phyloP scores from a whole-genome alignment of 768 basidiomycete genomes.

The Filobasidium floriforme region DNA sequence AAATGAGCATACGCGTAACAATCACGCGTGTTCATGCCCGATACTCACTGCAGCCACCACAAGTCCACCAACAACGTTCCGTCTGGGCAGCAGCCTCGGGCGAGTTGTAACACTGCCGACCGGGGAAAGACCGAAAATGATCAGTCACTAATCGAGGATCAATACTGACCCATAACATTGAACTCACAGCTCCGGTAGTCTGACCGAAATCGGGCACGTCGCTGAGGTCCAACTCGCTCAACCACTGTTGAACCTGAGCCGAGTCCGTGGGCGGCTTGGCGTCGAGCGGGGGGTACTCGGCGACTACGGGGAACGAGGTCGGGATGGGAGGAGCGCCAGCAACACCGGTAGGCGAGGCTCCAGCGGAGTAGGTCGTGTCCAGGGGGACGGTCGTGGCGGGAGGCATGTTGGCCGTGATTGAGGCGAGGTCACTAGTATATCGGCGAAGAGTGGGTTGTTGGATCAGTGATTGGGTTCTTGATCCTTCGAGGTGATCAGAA shows the following conservation, averaged over 20 bases:
- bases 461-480: background rate
- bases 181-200: constrained; percentile 33
- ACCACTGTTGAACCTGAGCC: constrained; percentile 37
- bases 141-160: background rate
- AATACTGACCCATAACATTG: background rate
- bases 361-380: constrained; percentile 36
- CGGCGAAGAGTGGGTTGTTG: background rate
- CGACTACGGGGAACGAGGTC: constrained; percentile 27
- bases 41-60: constrained; percentile 58
- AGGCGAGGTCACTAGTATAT: constrained; percentile 11
- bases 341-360: constrained; percentile 31
- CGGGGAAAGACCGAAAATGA: background rate
- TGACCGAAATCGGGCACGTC: constrained; percentile 33
- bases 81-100: constrained; percentile 53
- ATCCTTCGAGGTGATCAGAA: background rate
- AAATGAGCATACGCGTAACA: no score
- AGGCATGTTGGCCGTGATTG: constrained; percentile 20
- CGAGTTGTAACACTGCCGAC: constrained; percentile 56
- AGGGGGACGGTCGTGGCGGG: constrained; percentile 18
- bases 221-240: constrained; percentile 32
- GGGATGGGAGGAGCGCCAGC: constrained; percentile 38
- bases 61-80: constrained; percentile 71
- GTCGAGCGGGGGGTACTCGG: constrained; percentile 43
- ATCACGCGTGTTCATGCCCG: no score
- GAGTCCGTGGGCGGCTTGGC: constrained; percentile 40